A percentile compares a stretch with the other conserved stretches of the same genome.
phyloP scores from a whole-genome alignment of 75 land plant genomes.

The Cryptomeria japonica region DNA sequence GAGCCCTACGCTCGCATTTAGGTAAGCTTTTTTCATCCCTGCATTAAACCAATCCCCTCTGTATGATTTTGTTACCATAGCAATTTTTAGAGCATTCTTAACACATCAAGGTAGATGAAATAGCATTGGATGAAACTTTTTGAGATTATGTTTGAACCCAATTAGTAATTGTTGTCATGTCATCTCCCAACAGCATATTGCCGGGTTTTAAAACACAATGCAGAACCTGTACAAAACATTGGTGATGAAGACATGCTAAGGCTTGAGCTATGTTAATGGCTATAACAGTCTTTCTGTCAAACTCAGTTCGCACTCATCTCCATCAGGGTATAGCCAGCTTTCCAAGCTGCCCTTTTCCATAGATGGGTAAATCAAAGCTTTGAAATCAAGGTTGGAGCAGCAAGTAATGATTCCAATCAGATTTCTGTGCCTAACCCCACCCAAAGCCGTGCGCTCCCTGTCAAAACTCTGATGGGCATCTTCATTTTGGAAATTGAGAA shows the following conservation, averaged over 20 bases:
- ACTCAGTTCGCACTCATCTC: slow-evolving; percentile 15
- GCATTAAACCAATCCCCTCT: too few species aligned
- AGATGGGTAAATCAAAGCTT: slow-evolving; percentile 50
- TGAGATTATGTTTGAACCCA: too few species aligned
- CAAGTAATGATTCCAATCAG: slow-evolving; percentile 20
- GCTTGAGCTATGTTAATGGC: slow-evolving; percentile 56
- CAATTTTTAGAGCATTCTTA: too few species aligned
- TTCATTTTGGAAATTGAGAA: slow-evolving; percentile 18
- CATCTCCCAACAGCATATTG: slow-evolving; percentile 62
- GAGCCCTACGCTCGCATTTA: too few species aligned
- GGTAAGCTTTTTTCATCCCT: too few species aligned
- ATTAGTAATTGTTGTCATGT: slow-evolving; percentile 18
- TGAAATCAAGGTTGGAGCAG: slow-evolving; percentile 30
- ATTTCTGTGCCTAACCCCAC: slow-evolving; percentile 29
- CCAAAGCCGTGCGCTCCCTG: slow-evolving; percentile 28
- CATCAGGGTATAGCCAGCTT: slow-evolving; percentile 24
- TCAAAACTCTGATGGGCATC: slow-evolving; percentile 17
- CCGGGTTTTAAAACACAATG: slow-evolving; percentile 66
- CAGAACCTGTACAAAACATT: slow-evolving; percentile 39
- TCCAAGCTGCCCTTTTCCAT: slow-evolving; percentile 57
- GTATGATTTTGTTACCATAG: too few species aligned
- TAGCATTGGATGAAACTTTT: too few species aligned
- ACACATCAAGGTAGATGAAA: too few species aligned
- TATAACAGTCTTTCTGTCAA: slow-evolving; percentile 34
- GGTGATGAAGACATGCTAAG: slow-evolving; percentile 56